phyloP scores from a whole-genome alignment of 805 yeast genomes.

The Kluyveromyces aestuarii region DNA sequence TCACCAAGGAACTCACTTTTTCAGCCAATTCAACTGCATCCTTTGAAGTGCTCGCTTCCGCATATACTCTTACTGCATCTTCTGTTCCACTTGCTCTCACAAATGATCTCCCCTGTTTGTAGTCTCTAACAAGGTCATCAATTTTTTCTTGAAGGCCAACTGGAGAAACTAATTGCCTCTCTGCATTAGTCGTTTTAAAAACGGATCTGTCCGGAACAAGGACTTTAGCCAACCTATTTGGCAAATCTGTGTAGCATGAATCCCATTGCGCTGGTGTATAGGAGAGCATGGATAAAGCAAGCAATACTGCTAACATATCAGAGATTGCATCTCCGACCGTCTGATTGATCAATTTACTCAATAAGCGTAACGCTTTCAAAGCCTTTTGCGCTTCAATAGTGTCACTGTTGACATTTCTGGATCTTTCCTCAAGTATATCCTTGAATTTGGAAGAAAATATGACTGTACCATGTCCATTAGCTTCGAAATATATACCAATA shows the following conservation, averaged over 20 bases:
- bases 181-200: conserved; percentile 86
- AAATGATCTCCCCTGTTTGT: conserved; percentile 66
- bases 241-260: conserved; percentile 68
- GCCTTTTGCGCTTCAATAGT: conserved; percentile 40
- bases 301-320: conserved; percentile 74
- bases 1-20: conserved; percentile 33
- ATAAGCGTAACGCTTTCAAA: conserved; percentile 44
- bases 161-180: conserved; percentile 71
- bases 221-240: conserved; percentile 75
- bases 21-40: conserved; percentile 40
- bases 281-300: conserved; percentile 47
- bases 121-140: conserved; percentile 52
- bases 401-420: conserved; percentile 29
- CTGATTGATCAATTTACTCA: conserved; percentile 77
- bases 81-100: conserved; percentile 98
- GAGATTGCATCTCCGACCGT: conserved; percentile 98
- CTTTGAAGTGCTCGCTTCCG: conserved; percentile 60
- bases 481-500: conserved; percentile 92
- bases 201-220: conserved; percentile 70
- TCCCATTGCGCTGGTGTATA: conserved; percentile 70
- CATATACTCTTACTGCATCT: conserved; percentile 92
- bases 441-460: conserved; percentile 54
- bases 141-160: conserved; percentile 65
- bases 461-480: conserved; percentile 98
- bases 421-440: conserved; percentile 29